These are phyloP conservation scores for Spiromastix sp. DNA, from an alignment of 2,329 filamentous ascomycete genomes.

Conservation along the genomic window DNA sequence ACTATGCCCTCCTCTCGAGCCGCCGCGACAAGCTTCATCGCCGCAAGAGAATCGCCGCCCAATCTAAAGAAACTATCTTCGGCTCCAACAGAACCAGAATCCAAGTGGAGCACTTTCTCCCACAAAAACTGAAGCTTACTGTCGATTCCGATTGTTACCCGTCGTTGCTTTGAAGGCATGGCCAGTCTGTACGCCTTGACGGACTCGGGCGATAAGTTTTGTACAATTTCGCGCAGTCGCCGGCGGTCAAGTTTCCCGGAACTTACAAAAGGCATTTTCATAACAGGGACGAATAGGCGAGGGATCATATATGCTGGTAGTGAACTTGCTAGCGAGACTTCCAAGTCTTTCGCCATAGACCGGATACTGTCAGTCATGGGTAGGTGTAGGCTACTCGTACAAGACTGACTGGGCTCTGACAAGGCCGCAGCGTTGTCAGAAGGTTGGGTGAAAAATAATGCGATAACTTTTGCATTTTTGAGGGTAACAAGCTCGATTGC, in stretches of 20 bases:
- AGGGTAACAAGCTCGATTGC: constrained; percentile 75
- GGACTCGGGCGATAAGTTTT: constrained; percentile 8
- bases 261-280: constrained; percentile 56
- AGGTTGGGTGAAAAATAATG: constrained; percentile 34
- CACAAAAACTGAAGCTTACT: constrained; percentile 22
- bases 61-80: constrained; percentile 28
- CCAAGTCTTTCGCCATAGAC: constrained; percentile 5
- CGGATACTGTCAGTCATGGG: constrained; percentile 44
- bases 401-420: too few relatives aligned
- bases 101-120: constrained; percentile 26
- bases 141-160: constrained; percentile 11
- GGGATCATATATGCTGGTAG: constrained; percentile 75
- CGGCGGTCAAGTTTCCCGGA: constrained; percentile 65
- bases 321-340: constrained; percentile 37
- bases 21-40: constrained; percentile 18
- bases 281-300: constrained; percentile 59
- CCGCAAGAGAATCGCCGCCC: constrained; percentile 31
- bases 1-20: neutral
- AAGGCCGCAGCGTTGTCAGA: constrained; percentile 32
- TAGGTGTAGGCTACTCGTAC: too few relatives aligned
- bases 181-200: constrained; percentile 8
- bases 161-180: constrained; percentile 4
- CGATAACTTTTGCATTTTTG: constrained; percentile 65
- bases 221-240: constrained; percentile 31
- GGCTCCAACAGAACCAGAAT: constrained; percentile 22